Evolutionary conservation across 768 basidiomycete species (phyloP).

Genomic region (Pisolithus sp.): DNA sequence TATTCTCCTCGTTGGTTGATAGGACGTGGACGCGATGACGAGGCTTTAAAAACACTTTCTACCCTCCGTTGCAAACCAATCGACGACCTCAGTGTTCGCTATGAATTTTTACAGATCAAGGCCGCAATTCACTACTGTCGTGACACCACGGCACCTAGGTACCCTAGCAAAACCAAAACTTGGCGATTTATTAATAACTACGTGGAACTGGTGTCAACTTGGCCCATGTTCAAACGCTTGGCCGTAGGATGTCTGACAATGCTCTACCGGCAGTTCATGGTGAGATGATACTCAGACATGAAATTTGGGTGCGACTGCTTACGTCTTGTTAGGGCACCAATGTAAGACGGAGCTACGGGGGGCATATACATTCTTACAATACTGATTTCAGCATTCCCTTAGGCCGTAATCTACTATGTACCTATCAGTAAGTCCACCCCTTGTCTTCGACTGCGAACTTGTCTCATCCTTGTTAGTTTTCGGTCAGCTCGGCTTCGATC

Average conservation of each 20-base stretch:
- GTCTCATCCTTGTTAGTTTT: conserved; percentile 29
- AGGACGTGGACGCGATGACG: conserved; percentile 30
- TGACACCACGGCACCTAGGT: conserved; percentile 12
- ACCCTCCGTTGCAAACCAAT: conserved; percentile 28
- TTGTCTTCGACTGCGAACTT: background rate
- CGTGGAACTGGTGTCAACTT: conserved; percentile 16
- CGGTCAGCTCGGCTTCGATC: conserved; percentile 32
- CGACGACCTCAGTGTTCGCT: conserved; percentile 28
- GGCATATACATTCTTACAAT: background rate
- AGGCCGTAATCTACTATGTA: conserved; percentile 26
- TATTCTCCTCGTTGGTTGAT: conserved; percentile 41
- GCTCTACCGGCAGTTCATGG: conserved; percentile 29
- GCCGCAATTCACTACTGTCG: conserved; percentile 27
- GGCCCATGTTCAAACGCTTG: conserved; percentile 28
- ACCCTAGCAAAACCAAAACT: conserved; percentile 16
- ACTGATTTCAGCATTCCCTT: conserved; percentile 2
- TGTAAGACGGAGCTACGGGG: conserved; percentile 10
- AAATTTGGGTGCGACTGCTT: background rate
- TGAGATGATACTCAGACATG: conserved; percentile 9
- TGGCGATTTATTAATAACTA: conserved; percentile 19
- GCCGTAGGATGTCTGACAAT: conserved; percentile 25
- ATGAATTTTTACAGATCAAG: conserved; percentile 36
- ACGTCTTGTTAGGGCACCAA: conserved; percentile 17
- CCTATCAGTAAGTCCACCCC: conserved; percentile 1
- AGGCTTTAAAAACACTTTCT: conserved; percentile 30